These are phyloP conservation scores for Hypoxylon sp. DNA, from an alignment of 2,329 filamentous ascomycete genomes.

Conservation along the genomic window DNA sequence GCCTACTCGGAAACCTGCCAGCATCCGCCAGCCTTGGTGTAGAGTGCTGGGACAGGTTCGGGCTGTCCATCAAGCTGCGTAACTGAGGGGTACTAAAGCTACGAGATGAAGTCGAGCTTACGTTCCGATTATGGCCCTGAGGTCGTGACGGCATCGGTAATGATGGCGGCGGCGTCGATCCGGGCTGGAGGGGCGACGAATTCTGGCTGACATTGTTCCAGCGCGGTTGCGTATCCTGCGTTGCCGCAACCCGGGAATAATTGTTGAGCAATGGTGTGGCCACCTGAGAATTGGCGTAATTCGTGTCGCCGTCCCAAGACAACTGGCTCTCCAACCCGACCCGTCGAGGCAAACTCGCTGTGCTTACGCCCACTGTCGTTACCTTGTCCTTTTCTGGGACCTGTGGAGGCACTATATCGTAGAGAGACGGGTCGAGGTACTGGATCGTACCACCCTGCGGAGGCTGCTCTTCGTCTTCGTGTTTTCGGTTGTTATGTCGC, in stretches of 20 bases:
- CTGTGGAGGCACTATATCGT: constrained; percentile 29
- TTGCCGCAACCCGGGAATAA: neutral
- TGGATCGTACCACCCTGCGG: constrained; percentile 28
- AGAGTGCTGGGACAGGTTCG: constrained; percentile 12
- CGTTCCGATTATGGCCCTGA: constrained; percentile 1
- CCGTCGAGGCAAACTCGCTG: constrained; percentile 15
- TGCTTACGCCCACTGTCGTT: constrained; percentile 5
- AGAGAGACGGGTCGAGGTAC: constrained; percentile 39
- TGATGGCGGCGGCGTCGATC: constrained; percentile 5
- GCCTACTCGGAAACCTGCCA: constrained; percentile 7
- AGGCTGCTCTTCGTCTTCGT: constrained; percentile 32
- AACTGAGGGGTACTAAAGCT: constrained; percentile 8
- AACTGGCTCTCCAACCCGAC: constrained; percentile 25
- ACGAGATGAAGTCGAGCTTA: constrained; percentile 18
- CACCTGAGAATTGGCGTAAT: constrained; percentile 1
- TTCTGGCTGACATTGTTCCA: neutral
- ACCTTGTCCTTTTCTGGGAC: constrained; percentile 23
- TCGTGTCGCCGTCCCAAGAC: constrained; percentile 24
- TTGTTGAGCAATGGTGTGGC: constrained; percentile 18
- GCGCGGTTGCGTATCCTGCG: neutral
- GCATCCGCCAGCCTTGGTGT: constrained; percentile 1
- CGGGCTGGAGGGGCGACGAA: neutral
- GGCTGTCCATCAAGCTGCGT: constrained; percentile 21
- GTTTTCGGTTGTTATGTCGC: constrained; percentile 30
- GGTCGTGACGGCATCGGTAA: neutral